These are phyloP conservation scores for Fusarium torreyae DNA, from an alignment of 2,329 filamentous ascomycete species.

Conservation along the genomic window DNA sequence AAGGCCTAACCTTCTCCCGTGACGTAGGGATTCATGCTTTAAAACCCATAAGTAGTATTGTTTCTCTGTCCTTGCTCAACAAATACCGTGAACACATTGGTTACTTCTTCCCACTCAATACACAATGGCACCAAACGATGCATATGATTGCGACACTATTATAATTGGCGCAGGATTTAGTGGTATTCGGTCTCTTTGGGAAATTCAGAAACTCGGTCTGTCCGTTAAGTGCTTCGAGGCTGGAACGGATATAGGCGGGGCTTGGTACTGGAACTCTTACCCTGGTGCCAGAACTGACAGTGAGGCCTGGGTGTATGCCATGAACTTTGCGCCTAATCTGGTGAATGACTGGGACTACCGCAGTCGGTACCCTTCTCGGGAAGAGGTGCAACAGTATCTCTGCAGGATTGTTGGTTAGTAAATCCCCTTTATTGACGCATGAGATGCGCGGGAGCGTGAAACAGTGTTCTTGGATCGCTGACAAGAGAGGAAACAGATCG, in stretches of 20 bases:
- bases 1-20: no score
- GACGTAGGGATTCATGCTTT: no score
- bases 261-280: constrained; percentile 42
- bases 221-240: constrained; percentile 28
- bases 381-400: constrained; percentile 25
- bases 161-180: constrained; percentile 33
- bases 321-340: constrained; percentile 14
- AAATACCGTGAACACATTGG: no score
- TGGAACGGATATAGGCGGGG: constrained; percentile 34
- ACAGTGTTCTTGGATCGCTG: background rate
- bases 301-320: constrained; percentile 25
- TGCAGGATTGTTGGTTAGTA: constrained; percentile 20
- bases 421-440: no score
- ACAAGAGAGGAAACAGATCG: background rate
- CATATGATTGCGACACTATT: constrained; percentile 18
- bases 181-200: constrained; percentile 22
- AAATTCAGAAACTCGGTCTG: constrained; percentile 18
- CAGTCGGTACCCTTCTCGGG: constrained; percentile 21
- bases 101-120: no score
- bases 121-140: background rate
- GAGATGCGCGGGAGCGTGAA: background rate
- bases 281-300: constrained; percentile 31
- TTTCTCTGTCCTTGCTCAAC: no score
- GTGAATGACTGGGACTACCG: constrained; percentile 21
- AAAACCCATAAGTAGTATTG: no score